Conservation (phyloP, 805 yeast species). For the Candida loeiensis region DNA sequence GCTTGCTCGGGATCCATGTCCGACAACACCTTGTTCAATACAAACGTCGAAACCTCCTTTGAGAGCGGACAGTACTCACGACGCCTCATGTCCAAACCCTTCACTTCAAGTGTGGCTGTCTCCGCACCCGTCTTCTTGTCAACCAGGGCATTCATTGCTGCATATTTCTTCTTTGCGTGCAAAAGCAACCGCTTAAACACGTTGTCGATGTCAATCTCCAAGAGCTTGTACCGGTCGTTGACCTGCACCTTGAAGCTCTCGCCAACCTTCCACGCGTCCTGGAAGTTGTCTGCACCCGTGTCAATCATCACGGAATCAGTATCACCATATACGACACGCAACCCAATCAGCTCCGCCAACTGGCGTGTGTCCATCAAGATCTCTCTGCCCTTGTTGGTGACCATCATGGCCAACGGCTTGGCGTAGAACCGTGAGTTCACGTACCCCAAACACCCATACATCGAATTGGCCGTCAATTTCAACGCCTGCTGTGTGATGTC, state of each 20-base stretch:
- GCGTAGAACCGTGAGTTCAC: conserved; percentile 92
- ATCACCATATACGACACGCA: conserved; percentile 94
- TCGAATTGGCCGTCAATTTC: conserved; percentile 96
- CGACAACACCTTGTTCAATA: conserved; percentile 66
- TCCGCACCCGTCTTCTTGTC: conserved; percentile 53
- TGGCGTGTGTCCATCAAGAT: conserved; percentile 89
- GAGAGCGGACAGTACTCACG: conserved; percentile 95
- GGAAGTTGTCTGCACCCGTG: conserved; percentile 66
- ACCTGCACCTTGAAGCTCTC: conserved; percentile 79
- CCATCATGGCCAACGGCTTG: conserved; percentile 91
- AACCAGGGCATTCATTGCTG: conserved; percentile 69
- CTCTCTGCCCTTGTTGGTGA: conserved; percentile 93
- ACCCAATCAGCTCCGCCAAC: conserved; percentile 78
- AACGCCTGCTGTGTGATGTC: conserved; percentile 95
- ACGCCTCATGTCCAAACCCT: conserved; percentile 95
- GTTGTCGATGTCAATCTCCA: conserved; percentile 95
- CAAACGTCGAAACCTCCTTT: conserved; percentile 77
- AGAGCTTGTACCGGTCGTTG: conserved; percentile 78
- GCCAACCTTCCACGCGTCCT: conserved; percentile 80
- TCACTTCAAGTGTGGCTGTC: conserved; percentile 67
- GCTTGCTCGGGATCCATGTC: conserved; percentile 77
- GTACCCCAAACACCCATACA: conserved; percentile 98
- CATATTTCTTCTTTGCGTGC: conserved; percentile 96
- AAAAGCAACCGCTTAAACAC: conserved; percentile 79
- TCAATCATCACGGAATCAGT: conserved; percentile 99